phyloP scores from a whole-genome alignment of 306 rosid species.

The Vachellia pachyceras region DNA sequence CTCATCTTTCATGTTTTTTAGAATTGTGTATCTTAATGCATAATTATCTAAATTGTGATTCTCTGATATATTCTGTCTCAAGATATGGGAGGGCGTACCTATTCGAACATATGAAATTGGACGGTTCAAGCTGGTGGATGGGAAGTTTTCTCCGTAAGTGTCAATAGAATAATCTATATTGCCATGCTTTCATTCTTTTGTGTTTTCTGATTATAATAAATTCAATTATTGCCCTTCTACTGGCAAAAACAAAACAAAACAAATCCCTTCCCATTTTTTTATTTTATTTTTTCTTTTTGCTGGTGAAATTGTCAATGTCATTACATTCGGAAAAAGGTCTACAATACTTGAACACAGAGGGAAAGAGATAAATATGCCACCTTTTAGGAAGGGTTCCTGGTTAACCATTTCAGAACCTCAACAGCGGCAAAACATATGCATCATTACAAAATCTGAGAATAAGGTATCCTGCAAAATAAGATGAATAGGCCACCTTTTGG shows the following conservation, averaged over 20 bases:
- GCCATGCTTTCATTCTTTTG: slow-evolving; percentile 1
- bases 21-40: slow-evolving; percentile 26
- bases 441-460: too few species aligned
- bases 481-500: too few species aligned
- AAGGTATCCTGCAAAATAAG: too few species aligned
- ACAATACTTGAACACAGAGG: neutral
- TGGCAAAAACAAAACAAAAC: too few species aligned
- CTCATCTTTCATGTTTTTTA: slow-evolving; percentile 19
- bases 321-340: neutral
- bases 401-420: neutral
- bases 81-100: slow-evolving; percentile 95
- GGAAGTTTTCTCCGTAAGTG: slow-evolving; percentile 92
- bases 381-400: neutral
- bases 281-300: too few species aligned
- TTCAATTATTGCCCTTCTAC: slow-evolving; percentile 10
- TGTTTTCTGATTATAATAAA: slow-evolving; percentile 30
- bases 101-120: slow-evolving; percentile 73
- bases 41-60: slow-evolving; percentile 31
- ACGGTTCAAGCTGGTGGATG: slow-evolving; percentile 78
- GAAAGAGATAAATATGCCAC: neutral
- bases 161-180: slow-evolving; percentile 29
- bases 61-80: slow-evolving; percentile 46
- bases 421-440: neutral
- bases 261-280: neutral
- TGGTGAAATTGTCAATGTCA: too few species aligned